Base-by-base conservation (phyloP, 2,329 filamentous ascomycete genomes). In the Tolypocladium guangdongense region DNA sequence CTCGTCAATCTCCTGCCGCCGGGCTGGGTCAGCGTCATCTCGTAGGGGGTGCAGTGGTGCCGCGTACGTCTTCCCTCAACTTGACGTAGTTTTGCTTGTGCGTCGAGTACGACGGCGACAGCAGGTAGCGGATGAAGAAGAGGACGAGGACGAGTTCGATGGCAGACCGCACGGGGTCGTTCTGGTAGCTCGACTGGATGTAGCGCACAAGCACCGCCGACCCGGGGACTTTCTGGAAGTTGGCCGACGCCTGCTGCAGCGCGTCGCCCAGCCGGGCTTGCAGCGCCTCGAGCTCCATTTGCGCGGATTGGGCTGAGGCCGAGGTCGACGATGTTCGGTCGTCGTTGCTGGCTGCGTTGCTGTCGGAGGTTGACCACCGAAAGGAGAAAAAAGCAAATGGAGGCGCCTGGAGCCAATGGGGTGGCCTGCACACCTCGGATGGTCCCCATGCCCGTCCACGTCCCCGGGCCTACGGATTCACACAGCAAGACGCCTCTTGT, bases 151-250 rank as follows among this genome's bases (percentile, higher is more conserved):
- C 84, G 50, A 99, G 77, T 72, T 99, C 93, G 60, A 99, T 89
- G 39, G 89, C 90, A 51, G 90, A 95, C 52, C 95, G 87, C 54
- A 97, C 83, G 11, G 93, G 93, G 64, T 99, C 93, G 67, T 99
- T 87, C 74, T 99, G 93, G 75, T 99, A 97, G 68, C 90, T 96
- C 54, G 90, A 96, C 70, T 89, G 89, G 67, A 99, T 90, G 72
- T 99, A 99, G 58, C 93, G 88, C 62, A 95, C 82, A 64, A 97
- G 78, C 62, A 99, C 96, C 43, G 92, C 88, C 33, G 92, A 97
- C 51, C 93, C 93, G 33, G 93, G 95, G 39, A 99, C 81, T 65
- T 87, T 89, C 64, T 96, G 91, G 67, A 99, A 95, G 54, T 84
- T 78, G 55, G 82, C 74, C 52, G 76, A 75, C 27, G 78, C 74